Evolutionary conservation across 169 alveolate genomes (phyloP).

Genomic region (Eimeria maxima): DNA sequence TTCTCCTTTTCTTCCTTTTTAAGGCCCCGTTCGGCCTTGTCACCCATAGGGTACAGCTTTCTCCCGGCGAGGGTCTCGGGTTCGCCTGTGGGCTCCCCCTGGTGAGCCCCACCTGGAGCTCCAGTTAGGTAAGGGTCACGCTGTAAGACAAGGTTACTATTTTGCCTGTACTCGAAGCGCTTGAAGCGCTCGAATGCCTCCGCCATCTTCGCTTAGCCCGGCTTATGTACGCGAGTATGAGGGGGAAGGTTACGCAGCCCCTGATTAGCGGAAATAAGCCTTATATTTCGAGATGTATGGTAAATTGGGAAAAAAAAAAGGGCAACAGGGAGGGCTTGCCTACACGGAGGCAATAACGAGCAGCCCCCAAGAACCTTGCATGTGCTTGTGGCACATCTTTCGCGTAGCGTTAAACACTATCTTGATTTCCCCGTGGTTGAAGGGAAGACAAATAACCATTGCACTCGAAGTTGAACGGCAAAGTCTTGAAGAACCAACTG

Average conservation of each 20-base stretch:
- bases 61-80: conserved; percentile 97
- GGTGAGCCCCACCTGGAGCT: conserved; percentile 79
- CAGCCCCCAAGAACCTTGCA: conserved; percentile 70
- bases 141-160: conserved; percentile 87
- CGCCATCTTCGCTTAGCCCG: conserved; percentile 89
- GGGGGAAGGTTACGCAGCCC: neutral
- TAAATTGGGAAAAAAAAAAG: neutral
- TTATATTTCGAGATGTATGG: neutral
- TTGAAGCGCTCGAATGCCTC: conserved; percentile 96
- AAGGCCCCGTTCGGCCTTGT: conserved; percentile 90
- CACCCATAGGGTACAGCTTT: conserved; percentile 96
- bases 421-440: neutral
- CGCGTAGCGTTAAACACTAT: neutral
- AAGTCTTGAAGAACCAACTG: neutral
- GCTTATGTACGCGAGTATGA: neutral
- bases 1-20: conserved; percentile 84
- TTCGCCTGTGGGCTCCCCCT: conserved; percentile 97
- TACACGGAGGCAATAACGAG: conserved; percentile 66
- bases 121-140: conserved; percentile 85
- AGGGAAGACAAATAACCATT: neutral
- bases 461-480: neutral
- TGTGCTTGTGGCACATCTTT: conserved; percentile 66
- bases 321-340: conserved; percentile 37
- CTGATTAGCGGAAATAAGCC: neutral
- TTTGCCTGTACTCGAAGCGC: conserved; percentile 95